Percentiles rank a stretch among this genome's conserved stretches.
phyloP scores from a whole-genome alignment of 306 rosid genomes.

The Citrullus amarus region DNA sequence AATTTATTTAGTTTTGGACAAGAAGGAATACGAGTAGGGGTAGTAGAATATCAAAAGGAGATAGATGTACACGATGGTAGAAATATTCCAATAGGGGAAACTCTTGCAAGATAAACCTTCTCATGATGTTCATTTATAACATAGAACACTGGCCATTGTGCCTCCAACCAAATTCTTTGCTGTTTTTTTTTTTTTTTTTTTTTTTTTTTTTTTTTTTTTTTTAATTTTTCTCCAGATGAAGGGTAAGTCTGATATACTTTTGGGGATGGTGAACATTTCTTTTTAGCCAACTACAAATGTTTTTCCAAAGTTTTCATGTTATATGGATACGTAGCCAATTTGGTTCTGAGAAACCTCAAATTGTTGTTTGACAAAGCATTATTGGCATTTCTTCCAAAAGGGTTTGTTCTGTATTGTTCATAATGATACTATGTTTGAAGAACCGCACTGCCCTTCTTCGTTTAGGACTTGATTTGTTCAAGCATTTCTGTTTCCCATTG shows the following conservation, averaged over 20 bases:
- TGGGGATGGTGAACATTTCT: neutral
- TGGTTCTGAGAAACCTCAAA: neutral
- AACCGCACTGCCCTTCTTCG: neutral
- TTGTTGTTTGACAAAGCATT: neutral
- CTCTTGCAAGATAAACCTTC: constrained; percentile 8
- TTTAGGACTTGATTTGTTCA: neutral
- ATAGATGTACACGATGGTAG: neutral
- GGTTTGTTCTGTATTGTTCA: neutral
- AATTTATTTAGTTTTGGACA: neutral
- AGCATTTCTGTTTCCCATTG: neutral
- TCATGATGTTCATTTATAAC: neutral
- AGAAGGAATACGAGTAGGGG: neutral
- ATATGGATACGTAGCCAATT: neutral
- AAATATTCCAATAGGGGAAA: neutral
- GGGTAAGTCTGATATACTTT: neutral
- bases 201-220: too few relatives aligned
- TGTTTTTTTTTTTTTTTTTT: neutral
- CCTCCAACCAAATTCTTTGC: neutral
- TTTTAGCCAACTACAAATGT: neutral
- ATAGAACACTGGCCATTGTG: too few relatives aligned
- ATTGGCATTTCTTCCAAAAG: neutral
- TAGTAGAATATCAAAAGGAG: neutral
- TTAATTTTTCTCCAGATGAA: neutral
- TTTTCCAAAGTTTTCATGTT: neutral
- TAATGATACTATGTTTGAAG: neutral